These are phyloP conservation scores for Delonix regia DNA, from an alignment of 306 rosid species.

Conservation along the genomic window DNA sequence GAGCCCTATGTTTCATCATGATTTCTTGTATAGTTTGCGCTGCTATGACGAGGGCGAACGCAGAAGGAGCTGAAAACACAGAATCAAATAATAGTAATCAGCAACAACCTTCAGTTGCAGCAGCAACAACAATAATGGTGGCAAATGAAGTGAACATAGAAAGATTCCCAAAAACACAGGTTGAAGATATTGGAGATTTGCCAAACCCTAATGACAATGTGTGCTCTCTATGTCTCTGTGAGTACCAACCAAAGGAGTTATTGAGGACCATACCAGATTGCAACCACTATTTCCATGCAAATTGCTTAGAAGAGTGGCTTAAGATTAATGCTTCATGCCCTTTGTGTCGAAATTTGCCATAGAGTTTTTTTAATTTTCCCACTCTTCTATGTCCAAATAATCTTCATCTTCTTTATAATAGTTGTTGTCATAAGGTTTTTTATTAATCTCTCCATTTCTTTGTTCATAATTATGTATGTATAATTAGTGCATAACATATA, in stretches of 20 bases:
- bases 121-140: background rate
- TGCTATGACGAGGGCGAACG: background rate
- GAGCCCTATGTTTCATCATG: background rate
- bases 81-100: background rate
- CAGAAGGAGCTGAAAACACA: background rate
- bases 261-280: conserved; percentile 72
- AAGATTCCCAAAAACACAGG: conserved; percentile 56
- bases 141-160: conserved; percentile 36
- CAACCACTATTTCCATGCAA: conserved; percentile 67
- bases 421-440: too few species aligned
- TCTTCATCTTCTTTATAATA: conserved; percentile 12
- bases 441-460: too few species aligned
- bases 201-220: conserved; percentile 60
- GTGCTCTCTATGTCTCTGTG: conserved; percentile 70
- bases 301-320: conserved; percentile 76
- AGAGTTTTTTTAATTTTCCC: background rate
- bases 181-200: conserved; percentile 59
- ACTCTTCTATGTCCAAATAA: background rate
- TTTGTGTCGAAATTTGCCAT: conserved; percentile 33
- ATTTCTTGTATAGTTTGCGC: background rate
- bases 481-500: too few species aligned
- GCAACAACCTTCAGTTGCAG: too few species aligned
- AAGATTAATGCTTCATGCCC: conserved; percentile 54
- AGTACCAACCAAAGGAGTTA: conserved; percentile 65
- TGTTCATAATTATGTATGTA: too few species aligned